Evolutionary conservation across 1,139 yeast species (phyloP).

Genomic region (Wickerhamomyces sp.): DNA sequence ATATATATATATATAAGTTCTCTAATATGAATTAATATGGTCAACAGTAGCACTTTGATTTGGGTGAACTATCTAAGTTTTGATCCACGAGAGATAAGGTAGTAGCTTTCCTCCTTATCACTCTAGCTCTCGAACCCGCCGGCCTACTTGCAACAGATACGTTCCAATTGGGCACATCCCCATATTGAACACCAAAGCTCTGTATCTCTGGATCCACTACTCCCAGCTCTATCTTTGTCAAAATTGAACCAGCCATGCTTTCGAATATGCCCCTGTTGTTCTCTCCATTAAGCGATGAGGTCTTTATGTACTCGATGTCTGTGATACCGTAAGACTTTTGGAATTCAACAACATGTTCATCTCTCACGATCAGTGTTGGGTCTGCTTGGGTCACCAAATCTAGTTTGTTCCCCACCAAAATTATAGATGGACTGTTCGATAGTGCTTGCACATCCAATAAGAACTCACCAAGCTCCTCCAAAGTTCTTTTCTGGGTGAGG

Average conservation of each 20-base stretch:
- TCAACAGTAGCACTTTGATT: slow-evolving; percentile 5
- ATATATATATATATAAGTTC: too few species aligned
- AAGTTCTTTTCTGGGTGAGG: slow-evolving; percentile 49
- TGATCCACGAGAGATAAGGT: slow-evolving; percentile 4
- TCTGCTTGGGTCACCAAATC: slow-evolving; percentile 30
- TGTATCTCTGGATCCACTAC: slow-evolving; percentile 38
- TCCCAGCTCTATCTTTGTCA: slow-evolving; percentile 40
- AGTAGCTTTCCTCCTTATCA: slow-evolving; percentile 3
- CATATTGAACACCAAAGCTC: slow-evolving; percentile 41
- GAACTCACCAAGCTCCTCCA: slow-evolving; percentile 42
- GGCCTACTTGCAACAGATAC: slow-evolving; percentile 3
- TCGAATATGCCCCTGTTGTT: slow-evolving; percentile 60
- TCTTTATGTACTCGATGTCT: slow-evolving; percentile 29
- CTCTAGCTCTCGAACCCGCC: not conserved
- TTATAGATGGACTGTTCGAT: slow-evolving; percentile 35
- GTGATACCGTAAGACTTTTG: slow-evolving; percentile 16
- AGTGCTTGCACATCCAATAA: slow-evolving; percentile 43
- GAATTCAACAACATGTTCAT: slow-evolving; percentile 29
- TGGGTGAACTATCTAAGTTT: not conserved
- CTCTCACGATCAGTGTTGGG: slow-evolving; percentile 25
- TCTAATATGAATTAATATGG: too few species aligned
- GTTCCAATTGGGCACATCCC: slow-evolving; percentile 36
- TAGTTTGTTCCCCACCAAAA: slow-evolving; percentile 44
- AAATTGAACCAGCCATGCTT: slow-evolving; percentile 32
- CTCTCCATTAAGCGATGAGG: slow-evolving; percentile 53